Evolutionary conservation across 176 grass and related monocot species (phyloP), one percentile per base, ranked within the genome.

Genomic region (Carex cristatella): DNA sequence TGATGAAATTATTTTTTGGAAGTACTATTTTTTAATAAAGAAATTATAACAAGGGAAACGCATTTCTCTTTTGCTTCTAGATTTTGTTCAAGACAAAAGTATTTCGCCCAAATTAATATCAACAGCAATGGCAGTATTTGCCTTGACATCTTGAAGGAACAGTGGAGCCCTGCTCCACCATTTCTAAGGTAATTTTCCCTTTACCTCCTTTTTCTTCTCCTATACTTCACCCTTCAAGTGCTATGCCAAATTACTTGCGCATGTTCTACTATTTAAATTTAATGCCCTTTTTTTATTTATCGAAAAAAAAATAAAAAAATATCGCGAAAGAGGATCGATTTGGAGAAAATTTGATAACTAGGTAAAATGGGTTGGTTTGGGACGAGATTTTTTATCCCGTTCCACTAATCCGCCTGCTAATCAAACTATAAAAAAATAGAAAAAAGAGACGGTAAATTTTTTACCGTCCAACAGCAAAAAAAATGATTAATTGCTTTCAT

Each of bases 61-160:
- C 35, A 53, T 69, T 83, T 19, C 14, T 63, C 35, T 10, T 2
- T 10, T 83, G 61, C 42, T 54, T 69, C 15, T 82, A 94, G 81
- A 86, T 79, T 67, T 79, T 81, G 64, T 90, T 92, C 84, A 90
- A 85, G 90, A 87, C 90, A 79, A 77, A 90, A 70, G 83, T 77
- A 12, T 87, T 86, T 66, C 86, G 81, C 89, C 88, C 81, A 56
- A 23, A 23, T 23, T 23, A 81, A 89, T 85, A 88, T 77, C 53
- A 40, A 86, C 71, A 82, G 89, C 28, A 83, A 85, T 30, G 87
- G 84, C 49, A 85, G 86, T 60, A 78, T 69, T 54, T 68, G 83
- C 58, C 38, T 60, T 54, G 83, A 78, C 63, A 87, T 81, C 27
- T 65, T 67, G 64, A 84, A 88, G 71, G 74, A 82, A 31, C 85